These are phyloP conservation scores for Withania somnifera DNA, from an alignment of 305 asterid species.

Conservation along the genomic window DNA sequence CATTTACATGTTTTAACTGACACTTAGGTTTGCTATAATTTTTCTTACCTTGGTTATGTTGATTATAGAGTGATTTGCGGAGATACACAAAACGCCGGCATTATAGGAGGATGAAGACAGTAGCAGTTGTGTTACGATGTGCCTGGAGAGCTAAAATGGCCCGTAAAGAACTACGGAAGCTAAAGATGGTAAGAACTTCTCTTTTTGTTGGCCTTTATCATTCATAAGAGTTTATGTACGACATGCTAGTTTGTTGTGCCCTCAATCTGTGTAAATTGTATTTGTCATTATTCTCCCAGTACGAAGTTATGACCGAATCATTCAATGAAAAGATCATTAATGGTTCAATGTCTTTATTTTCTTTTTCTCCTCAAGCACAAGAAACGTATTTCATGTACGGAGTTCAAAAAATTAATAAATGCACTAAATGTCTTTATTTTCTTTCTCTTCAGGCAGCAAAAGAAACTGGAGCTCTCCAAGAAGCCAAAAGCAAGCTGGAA, in stretches of 20 bases:
- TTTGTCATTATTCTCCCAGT: background rate
- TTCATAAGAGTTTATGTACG: background rate
- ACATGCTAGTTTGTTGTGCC: background rate
- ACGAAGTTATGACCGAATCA: background rate
- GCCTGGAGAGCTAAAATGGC: conserved; percentile 48
- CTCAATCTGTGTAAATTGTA: background rate
- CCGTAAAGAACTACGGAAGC: conserved; percentile 38
- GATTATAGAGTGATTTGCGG: conserved; percentile 42
- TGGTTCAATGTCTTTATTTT: too few species aligned
- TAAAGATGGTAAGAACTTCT: conserved; percentile 47
- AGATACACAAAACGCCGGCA: conserved; percentile 22
- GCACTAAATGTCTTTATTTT: background rate
- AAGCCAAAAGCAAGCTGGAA: conserved; percentile 64
- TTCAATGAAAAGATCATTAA: background rate
- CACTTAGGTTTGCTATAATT: background rate
- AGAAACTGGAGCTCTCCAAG: conserved; percentile 84
- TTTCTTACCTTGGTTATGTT: conserved; percentile 2
- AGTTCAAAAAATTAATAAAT: background rate
- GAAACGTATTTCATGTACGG: background rate
- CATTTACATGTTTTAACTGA: background rate
- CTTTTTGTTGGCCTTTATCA: background rate
- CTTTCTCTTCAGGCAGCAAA: conserved; percentile 58
- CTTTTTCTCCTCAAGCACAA: too few species aligned
- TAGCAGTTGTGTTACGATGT: conserved; percentile 46
- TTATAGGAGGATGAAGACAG: conserved; percentile 40